Evolutionary conservation across 768 basidiomycete species (phyloP).

Genomic region (Boletus speciosus): DNA sequence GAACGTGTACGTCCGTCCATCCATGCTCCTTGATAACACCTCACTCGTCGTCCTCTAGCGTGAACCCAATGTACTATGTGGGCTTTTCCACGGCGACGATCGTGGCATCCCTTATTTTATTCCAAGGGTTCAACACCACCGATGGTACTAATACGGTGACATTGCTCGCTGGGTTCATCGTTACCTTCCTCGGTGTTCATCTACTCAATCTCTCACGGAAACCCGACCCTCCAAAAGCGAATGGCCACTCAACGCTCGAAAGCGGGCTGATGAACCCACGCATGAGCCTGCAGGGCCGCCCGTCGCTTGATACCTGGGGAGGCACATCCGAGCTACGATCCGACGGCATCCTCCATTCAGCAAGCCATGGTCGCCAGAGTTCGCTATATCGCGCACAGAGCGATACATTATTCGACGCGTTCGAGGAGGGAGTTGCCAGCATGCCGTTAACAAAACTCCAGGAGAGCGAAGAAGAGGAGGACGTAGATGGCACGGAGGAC

Average conservation of each 20-base stretch:
- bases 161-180: constrained; percentile 83
- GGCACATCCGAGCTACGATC: constrained; percentile 32
- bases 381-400: constrained; percentile 66
- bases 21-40: neutral
- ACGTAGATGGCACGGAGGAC: constrained; percentile 40
- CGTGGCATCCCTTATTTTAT: constrained; percentile 91
- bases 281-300: constrained; percentile 74
- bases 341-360: constrained; percentile 24
- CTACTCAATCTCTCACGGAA: constrained; percentile 79
- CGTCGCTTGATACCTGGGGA: constrained; percentile 77
- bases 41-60: constrained; percentile 42
- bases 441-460: constrained; percentile 60
- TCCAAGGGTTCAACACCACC: constrained; percentile 94
- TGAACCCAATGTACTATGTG: constrained; percentile 98
- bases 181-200: constrained; percentile 97
- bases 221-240: constrained; percentile 43
- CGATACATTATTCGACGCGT: constrained; percentile 70
- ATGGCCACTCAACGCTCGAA: constrained; percentile 55
- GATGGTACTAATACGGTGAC: constrained; percentile 79
- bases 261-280: constrained; percentile 72
- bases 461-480: constrained; percentile 63
- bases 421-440: constrained; percentile 45
- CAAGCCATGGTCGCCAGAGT: constrained; percentile 59
- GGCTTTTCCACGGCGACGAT: constrained; percentile 93
- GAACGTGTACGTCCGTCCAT: constrained; percentile 71